Percentiles rank a stretch among this genome's conserved stretches.
Evolutionary conservation across 2,329 filamentous ascomycete species (phyloP).

Genomic region (Pseudocercospora musae): DNA sequence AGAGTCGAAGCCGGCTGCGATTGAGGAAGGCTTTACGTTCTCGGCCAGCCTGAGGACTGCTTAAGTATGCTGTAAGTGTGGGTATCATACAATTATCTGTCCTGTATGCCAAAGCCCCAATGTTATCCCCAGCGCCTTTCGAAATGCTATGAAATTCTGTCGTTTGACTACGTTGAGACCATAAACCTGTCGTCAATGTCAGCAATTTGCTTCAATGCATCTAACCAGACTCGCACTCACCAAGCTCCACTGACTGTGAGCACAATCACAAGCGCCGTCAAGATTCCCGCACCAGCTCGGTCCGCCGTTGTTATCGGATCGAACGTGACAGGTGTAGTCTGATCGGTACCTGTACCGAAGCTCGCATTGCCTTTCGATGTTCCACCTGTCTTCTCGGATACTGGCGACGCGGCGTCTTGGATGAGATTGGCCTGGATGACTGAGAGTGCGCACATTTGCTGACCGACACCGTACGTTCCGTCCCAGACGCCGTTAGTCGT

Average conservation of each 20-base stretch:
- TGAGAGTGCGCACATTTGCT: constrained; percentile 54
- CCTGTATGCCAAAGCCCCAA: too few species aligned
- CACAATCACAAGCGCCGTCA: constrained; percentile 24
- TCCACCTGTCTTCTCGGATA: constrained; percentile 47
- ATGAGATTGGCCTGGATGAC: constrained; percentile 44
- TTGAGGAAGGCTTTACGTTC: too few species aligned
- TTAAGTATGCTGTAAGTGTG: too few species aligned
- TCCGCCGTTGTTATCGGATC: constrained; percentile 54
- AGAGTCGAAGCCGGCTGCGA: too few species aligned
- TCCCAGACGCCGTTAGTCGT: constrained; percentile 40
- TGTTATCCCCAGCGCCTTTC: too few species aligned
- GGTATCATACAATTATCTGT: too few species aligned
- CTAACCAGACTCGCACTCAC: neutral
- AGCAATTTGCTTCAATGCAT: neutral
- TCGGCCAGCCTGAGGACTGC: too few species aligned
- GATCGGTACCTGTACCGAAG: constrained; percentile 8
- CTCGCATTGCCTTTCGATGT: constrained; percentile 16
- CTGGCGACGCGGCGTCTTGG: constrained; percentile 33
- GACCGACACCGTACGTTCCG: constrained; percentile 49
- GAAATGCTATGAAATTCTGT: too few species aligned
- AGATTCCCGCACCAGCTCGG: constrained; percentile 60
- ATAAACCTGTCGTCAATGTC: neutral
- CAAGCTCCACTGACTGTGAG: constrained; percentile 21
- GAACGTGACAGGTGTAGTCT: neutral
- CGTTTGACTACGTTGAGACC: neutral